Evolutionary conservation across 2,329 filamentous ascomycete species (phyloP).

Genomic region (Magnaporthiopsis poae): DNA sequence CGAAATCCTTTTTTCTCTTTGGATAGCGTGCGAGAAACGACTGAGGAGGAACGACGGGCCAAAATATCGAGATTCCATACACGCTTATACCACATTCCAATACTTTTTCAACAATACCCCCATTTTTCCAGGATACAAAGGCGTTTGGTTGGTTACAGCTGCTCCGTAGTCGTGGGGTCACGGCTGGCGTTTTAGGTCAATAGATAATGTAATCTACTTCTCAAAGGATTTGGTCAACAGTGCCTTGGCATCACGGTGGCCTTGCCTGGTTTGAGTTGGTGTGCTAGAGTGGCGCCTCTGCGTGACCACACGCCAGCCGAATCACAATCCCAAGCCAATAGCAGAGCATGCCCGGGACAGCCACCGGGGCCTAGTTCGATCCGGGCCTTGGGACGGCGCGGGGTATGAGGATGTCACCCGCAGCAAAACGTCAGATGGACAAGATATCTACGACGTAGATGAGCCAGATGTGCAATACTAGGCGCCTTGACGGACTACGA

Average conservation of each 20-base stretch:
- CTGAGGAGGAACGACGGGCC: neutral
- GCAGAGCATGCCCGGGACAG: neutral
- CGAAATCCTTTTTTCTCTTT: neutral
- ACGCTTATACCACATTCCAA: neutral
- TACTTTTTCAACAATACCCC: neutral
- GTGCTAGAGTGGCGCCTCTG: neutral
- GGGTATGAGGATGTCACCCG: too few relatives aligned
- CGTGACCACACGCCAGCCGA: neutral
- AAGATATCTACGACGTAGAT: neutral
- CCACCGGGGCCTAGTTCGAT: neutral
- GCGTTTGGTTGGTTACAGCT: neutral
- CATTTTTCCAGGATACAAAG: neutral
- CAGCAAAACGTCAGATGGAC: neutral
- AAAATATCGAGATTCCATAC: neutral
- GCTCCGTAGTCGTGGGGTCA: neutral
- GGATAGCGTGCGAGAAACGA: neutral
- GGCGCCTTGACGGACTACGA: neutral
- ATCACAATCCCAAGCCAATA: neutral
- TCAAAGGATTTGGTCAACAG: neutral
- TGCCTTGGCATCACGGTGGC: neutral
- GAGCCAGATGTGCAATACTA: neutral
- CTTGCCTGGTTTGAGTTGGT: neutral
- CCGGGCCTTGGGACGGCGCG: neutral
- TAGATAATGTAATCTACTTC: constrained; percentile 6
- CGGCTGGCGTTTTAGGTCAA: constrained; percentile 3